Conservation (phyloP, 257 asterid genomes). For the Prunella vulgaris region DNA sequence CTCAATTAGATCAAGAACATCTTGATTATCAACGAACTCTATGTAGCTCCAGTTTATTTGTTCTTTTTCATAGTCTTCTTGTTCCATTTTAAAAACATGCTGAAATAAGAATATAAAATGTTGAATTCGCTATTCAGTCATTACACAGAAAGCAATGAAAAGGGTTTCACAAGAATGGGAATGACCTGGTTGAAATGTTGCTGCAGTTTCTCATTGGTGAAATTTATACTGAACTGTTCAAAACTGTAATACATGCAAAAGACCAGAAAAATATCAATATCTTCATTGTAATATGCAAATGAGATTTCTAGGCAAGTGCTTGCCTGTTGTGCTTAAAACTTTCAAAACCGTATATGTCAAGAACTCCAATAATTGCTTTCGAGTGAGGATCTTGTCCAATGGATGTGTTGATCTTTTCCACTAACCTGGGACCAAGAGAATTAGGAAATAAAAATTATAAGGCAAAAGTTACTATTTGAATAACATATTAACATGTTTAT, state of each 20-base stretch:
- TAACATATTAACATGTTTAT: background rate
- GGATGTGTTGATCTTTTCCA: constrained; percentile 82
- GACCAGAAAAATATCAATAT: constrained; percentile 18
- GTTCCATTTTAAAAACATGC: constrained; percentile 96
- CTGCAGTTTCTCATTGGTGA: constrained; percentile 88
- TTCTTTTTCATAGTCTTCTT: constrained; percentile 90
- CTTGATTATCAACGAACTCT: constrained; percentile 94
- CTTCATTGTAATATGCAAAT: constrained; percentile 2
- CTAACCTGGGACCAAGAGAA: constrained; percentile 60
- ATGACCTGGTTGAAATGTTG: constrained; percentile 93
- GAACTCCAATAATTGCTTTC: constrained; percentile 91
- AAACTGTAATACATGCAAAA: constrained; percentile 42
- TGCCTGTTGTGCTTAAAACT: constrained; percentile 81
- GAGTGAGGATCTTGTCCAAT: constrained; percentile 99
- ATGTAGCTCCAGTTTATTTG: constrained; percentile 90
- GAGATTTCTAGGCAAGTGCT: constrained; percentile 21
- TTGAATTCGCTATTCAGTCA: constrained; percentile 20
- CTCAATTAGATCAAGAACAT: constrained; percentile 86
- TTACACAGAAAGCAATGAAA: constrained; percentile 11
- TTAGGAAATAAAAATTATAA: constrained; percentile 18
- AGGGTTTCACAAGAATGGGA: constrained; percentile 21
- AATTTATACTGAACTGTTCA: constrained; percentile 94
- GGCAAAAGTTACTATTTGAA: constrained; percentile 9
- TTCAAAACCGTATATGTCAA: constrained; percentile 96
- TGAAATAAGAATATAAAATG: constrained; percentile 35